Conservation (phyloP, 2,329 filamentous ascomycete genomes). For the Colletotrichum sp. region DNA sequence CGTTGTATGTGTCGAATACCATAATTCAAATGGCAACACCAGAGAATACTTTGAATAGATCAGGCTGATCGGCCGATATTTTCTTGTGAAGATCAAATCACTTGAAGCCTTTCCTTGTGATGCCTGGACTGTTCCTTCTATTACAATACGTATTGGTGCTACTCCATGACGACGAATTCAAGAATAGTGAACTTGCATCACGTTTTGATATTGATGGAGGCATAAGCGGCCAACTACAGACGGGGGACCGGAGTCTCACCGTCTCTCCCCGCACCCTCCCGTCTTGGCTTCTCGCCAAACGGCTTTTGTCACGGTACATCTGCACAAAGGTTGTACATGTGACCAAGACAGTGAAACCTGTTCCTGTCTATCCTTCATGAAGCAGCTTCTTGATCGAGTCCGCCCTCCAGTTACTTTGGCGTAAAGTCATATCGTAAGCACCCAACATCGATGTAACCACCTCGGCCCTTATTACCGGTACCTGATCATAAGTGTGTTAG, state of each 20-base stretch:
- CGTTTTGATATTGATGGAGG: rapidly evolving
- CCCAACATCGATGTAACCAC: background rate
- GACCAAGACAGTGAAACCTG: background rate
- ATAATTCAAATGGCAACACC: background rate
- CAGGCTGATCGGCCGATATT: background rate
- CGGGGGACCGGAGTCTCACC: no score
- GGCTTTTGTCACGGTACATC: background rate
- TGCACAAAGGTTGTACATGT: rapidly evolving
- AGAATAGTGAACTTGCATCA: rapidly evolving
- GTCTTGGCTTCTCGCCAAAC: no score
- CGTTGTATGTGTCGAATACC: background rate
- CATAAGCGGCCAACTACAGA: no score
- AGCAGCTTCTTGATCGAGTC: rapidly evolving
- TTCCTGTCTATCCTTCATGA: background rate
- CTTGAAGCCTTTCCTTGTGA: no score
- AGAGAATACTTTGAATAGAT: background rate
- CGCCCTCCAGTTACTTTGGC: rapidly evolving
- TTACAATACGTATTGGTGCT: rapidly evolving
- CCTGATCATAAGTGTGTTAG: background rate
- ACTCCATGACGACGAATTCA: rapidly evolving
- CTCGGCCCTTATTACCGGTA: rapidly evolving
- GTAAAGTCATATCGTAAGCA: background rate
- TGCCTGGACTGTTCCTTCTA: no score
- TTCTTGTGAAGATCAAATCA: rapidly evolving
- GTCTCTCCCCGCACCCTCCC: no score